These are phyloP conservation scores for Penicillium subrubescens DNA, from an alignment of 495 filamentous ascomycete species.

Conservation along the genomic window DNA sequence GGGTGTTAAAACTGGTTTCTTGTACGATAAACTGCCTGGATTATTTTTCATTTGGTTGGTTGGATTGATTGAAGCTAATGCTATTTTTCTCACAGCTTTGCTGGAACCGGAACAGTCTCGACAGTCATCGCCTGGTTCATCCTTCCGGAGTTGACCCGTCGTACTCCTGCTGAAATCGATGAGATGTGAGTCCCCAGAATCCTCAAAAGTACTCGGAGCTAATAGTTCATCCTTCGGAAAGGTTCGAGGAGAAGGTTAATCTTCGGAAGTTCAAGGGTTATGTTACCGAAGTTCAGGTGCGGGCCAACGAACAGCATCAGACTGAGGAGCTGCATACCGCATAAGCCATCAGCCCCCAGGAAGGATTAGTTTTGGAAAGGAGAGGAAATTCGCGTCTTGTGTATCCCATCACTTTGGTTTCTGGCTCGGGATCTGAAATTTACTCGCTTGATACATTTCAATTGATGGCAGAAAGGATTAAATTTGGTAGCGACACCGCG, in stretches of 20 bases:
- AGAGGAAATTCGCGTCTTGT: too few species aligned
- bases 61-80: background rate
- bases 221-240: background rate
- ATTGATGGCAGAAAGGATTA: too few species aligned
- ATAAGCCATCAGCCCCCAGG: background rate
- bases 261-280: slow-evolving; percentile 38
- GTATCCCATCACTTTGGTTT: too few species aligned
- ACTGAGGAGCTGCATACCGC: background rate
- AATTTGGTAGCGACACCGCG: too few species aligned
- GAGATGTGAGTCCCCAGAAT: slow-evolving; percentile 31
- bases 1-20: slow-evolving; percentile 48
- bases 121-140: slow-evolving; percentile 43
- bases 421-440: too few species aligned
- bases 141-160: slow-evolving; percentile 37
- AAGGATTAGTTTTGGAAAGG: too few species aligned
- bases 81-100: slow-evolving; percentile 29
- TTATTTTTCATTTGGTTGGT: background rate
- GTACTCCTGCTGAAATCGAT: slow-evolving; percentile 43
- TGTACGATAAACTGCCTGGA: slow-evolving; percentile 25
- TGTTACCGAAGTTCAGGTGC: slow-evolving; percentile 35
- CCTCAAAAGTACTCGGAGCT: background rate
- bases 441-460: too few species aligned
- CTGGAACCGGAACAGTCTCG: slow-evolving; percentile 31
- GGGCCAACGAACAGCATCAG: slow-evolving; percentile 17
- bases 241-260: slow-evolving; percentile 37